Evolutionary conservation across 164 flowering plant genomes (phyloP), one percentile per base, ranked within the genome.

Genomic region (Liquidambar formosana): DNA sequence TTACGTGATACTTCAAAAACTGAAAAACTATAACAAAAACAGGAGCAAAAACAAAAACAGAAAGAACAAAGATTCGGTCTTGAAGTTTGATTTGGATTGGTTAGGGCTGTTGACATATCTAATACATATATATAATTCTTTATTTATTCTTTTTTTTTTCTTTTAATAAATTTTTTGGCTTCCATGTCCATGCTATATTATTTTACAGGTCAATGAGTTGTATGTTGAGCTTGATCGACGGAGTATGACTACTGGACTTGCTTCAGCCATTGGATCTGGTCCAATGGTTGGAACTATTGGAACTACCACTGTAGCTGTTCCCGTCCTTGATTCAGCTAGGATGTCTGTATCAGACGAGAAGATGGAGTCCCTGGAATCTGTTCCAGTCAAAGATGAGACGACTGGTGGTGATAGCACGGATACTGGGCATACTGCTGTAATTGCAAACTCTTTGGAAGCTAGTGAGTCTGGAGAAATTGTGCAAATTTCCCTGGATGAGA

Each of bases 141-240:
- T n/a, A n/a, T n/a, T n/a, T n/a, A n/a, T n/a, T n/a, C n/a, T n/a
- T 49, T 64, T 25, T 16, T 25, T 64, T 38, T 64, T 41, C 14
- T 47, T 13, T 11, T n/a, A 14, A 12, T 41, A 1, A 62, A 18
- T 62, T 6, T 41, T 16, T 62, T 48, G 51, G 13, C 18, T 48
- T 48, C 10, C n/a, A 38, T 65, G 21, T 43, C 51, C 46, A 4
- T 26, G 22, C 27, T 28, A 21, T 16, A 2, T 33, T 23, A 12
- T 45, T 16, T 61, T 68, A 48, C 77, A 91, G 98, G 89, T 91
- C 76, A 89, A 80, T 70, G 91, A 88, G 69, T 79, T 91, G 76
- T 72, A 61, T 19, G 41, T 68, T 61, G 78, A 88, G 79, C 88
- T 85, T 62, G 77, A 80, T 43, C 78, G 58, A n/a, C 68, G 41